Percentiles rank a stretch among this genome's conserved stretches.
Conservation (phyloP, 805 yeast genomes). For the Spathaspora passalidarum region DNA sequence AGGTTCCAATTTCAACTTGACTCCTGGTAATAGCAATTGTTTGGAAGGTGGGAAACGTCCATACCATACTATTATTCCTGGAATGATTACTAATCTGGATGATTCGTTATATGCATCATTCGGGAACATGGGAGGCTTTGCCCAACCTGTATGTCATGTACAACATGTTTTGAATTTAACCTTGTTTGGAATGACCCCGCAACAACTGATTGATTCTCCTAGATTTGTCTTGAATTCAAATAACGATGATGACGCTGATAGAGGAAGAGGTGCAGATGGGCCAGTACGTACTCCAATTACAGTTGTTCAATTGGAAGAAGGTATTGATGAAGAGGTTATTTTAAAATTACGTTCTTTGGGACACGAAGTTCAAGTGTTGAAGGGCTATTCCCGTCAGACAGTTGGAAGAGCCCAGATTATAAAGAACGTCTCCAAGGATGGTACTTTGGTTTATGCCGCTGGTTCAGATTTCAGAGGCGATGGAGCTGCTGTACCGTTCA, state of each 20-base stretch:
- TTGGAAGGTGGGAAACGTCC: conserved; percentile 70
- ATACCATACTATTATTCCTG: conserved; percentile 83
- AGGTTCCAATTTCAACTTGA: conserved; percentile 70
- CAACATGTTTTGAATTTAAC: conserved; percentile 69
- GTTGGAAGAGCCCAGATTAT: conserved; percentile 79
- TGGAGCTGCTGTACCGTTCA: conserved; percentile 63
- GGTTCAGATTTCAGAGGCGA: conserved; percentile 87
- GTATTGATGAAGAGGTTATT: conserved; percentile 47
- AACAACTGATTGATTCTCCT: conserved; percentile 73
- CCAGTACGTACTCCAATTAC: conserved; percentile 62
- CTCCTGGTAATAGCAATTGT: conserved; percentile 54
- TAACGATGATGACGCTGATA: conserved; percentile 40
- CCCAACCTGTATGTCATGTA: conserved; percentile 83
- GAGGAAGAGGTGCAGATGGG: conserved; percentile 60
- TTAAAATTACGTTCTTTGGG: conserved; percentile 50
- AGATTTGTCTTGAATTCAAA: conserved; percentile 63
- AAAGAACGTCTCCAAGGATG: conserved; percentile 40
- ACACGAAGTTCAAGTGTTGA: conserved; percentile 47
- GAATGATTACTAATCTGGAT: conserved; percentile 60
- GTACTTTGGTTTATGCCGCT: conserved; percentile 52
- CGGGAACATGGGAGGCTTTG: conserved; percentile 86
- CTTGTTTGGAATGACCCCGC: conserved; percentile 64
- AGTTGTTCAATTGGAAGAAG: conserved; percentile 62
- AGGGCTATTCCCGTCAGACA: conserved; percentile 40
- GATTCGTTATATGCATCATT: conserved; percentile 58